Percentiles rank a stretch among this genome's conserved stretches.
phyloP scores from a whole-genome alignment of 202 grass and related monocot species.

The Schoenoplectus triqueter region DNA sequence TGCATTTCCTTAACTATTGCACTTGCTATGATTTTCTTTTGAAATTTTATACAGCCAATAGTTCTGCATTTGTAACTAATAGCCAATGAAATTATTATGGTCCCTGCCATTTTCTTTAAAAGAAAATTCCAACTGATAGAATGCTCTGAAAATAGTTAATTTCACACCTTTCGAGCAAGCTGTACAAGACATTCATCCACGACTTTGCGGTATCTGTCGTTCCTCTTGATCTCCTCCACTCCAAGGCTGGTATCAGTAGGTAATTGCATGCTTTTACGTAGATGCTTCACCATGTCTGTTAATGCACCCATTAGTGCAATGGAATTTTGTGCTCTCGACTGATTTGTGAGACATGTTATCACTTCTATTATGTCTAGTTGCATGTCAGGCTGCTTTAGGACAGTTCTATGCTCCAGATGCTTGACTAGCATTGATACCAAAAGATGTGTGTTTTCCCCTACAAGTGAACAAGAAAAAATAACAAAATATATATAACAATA shows the following conservation, averaged over 20 bases:
- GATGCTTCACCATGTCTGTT: conserved; percentile 82
- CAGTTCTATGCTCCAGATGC: conserved; percentile 91
- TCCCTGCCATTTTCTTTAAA: conserved; percentile 16
- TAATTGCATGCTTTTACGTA: conserved; percentile 82
- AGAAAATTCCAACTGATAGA: conserved; percentile 19
- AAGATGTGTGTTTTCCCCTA: conserved; percentile 90
- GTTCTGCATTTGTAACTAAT: conserved; percentile 6
- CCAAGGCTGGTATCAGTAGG: conserved; percentile 40
- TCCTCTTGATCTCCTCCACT: conserved; percentile 59
- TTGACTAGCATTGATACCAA: conserved; percentile 86
- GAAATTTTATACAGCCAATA: not conserved
- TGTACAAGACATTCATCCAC: conserved; percentile 86
- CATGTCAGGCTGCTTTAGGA: conserved; percentile 77
- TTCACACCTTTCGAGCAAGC: conserved; percentile 75
- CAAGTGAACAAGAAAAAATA: conserved; percentile 47
- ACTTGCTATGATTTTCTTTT: not conserved
- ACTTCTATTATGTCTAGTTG: conserved; percentile 82
- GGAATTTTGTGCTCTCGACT: conserved; percentile 81
- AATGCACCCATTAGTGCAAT: conserved; percentile 73
- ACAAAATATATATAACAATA: conserved; percentile 23
- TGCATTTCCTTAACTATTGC: not conserved
- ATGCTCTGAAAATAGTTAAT: conserved; percentile 27
- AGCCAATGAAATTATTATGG: not conserved
- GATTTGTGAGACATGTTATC: conserved; percentile 64
- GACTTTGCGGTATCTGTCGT: conserved; percentile 57